Conservation (phyloP, 805 yeast genomes). For the Pichia ethanolica region DNA sequence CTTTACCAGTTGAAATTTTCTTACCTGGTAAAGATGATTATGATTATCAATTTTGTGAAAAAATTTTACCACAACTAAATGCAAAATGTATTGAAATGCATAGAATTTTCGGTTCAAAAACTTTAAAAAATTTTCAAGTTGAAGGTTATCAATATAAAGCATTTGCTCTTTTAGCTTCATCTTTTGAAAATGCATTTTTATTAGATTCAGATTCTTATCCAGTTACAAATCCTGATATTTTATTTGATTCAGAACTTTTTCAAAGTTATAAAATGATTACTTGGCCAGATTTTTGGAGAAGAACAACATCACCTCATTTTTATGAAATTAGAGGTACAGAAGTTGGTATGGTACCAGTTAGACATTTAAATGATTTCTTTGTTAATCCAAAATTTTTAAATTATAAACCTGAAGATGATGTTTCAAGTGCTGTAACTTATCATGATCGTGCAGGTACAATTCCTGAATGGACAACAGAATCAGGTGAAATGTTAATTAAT, state of each 20-base stretch:
- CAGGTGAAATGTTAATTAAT: constrained; percentile 56
- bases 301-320: constrained; percentile 69
- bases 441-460: constrained; percentile 64
- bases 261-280: constrained; percentile 41
- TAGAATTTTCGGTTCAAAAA: constrained; percentile 51
- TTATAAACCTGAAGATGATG: constrained; percentile 30
- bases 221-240: constrained; percentile 50
- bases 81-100: constrained; percentile 63
- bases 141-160: constrained; percentile 65
- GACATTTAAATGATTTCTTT: constrained; percentile 27
- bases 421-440: constrained; percentile 32
- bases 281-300: constrained; percentile 89
- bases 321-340: constrained; percentile 60
- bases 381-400: constrained; percentile 26
- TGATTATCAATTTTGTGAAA: constrained; percentile 63
- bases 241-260: constrained; percentile 56
- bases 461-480: constrained; percentile 61
- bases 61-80: constrained; percentile 50
- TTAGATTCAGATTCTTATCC: constrained; percentile 77
- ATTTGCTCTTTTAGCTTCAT: constrained; percentile 62
- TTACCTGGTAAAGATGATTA: constrained; percentile 66
- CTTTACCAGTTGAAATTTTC: constrained; percentile 73
- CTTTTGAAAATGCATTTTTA: constrained; percentile 63
- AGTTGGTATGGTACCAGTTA: constrained; percentile 30
- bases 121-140: constrained; percentile 41